A percentile compares a stretch with the other conserved stretches of the same genome.
Conservation (phyloP, 139 green algal genomes). For the Tetraselmis striata region DNA sequence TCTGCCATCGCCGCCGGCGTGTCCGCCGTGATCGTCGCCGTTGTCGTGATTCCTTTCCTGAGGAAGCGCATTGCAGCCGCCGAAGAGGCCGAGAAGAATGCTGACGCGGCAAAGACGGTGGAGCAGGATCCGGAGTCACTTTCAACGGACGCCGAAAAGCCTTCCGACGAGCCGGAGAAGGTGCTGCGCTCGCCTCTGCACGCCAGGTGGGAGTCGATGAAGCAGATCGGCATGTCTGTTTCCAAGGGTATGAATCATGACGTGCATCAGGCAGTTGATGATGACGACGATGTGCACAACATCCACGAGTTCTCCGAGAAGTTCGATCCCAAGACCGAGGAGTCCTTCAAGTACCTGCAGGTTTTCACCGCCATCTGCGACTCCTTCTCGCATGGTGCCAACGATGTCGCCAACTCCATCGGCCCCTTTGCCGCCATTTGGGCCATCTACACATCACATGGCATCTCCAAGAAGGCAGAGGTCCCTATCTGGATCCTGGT, state of each 20-base stretch:
- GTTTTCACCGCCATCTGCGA: conserved; percentile 77
- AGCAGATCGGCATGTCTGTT: not conserved
- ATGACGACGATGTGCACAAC: not conserved
- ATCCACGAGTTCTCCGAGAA: not conserved
- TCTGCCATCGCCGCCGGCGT: not conserved
- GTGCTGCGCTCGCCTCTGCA: conserved; percentile 13
- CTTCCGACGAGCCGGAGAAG: conserved; percentile 5
- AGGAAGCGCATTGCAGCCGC: not conserved
- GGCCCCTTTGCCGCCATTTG: conserved; percentile 29
- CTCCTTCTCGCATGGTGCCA: conserved; percentile 63
- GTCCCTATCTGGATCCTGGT: conserved; percentile 20
- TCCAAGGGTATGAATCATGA: conserved; percentile 5
- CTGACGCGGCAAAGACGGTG: conserved; percentile 6
- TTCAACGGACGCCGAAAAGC: too few species aligned
- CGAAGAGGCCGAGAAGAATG: not conserved
- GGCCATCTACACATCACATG: conserved; percentile 11
- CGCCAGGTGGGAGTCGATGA: not conserved
- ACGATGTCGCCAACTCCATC: conserved; percentile 46
- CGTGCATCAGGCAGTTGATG: conserved; percentile 1
- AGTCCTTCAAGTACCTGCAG: conserved; percentile 46
- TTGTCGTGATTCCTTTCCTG: not conserved
- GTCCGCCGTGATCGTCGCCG: not conserved
- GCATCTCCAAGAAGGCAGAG: not conserved
- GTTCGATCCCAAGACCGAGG: conserved; percentile 25
- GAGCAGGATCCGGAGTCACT: conserved; percentile 4